phyloP scores from a whole-genome alignment of 495 filamentous ascomycete species.

The Chaetomium fimeti region DNA sequence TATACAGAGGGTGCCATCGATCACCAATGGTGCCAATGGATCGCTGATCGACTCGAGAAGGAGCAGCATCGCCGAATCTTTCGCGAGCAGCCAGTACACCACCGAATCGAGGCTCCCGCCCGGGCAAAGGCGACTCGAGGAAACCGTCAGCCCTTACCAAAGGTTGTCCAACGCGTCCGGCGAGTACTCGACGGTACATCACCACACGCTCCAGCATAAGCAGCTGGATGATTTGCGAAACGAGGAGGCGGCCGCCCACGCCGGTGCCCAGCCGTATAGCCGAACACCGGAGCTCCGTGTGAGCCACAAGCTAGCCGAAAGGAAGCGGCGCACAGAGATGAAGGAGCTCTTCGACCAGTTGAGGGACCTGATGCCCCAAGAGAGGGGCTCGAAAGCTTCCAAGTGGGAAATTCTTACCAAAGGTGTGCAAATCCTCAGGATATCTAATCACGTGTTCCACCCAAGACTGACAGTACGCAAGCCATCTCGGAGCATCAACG shows the following conservation, averaged over 20 bases:
- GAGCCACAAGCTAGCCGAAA: conserved; percentile 93
- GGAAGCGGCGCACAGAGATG: conserved; percentile 96
- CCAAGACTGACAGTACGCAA: conserved; percentile 29
- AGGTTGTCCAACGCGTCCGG: conserved; percentile 34
- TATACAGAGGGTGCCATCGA: conserved; percentile 47
- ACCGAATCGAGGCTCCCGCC: conserved; percentile 66
- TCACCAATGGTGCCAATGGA: conserved; percentile 39
- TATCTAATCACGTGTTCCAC: neutral
- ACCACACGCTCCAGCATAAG: conserved; percentile 74
- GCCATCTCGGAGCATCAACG: conserved; percentile 58
- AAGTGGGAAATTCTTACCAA: conserved; percentile 99
- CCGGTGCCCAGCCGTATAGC: conserved; percentile 75
- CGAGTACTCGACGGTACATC: conserved; percentile 56
- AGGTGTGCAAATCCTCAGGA: conserved; percentile 52
- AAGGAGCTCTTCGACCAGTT: conserved; percentile 93
- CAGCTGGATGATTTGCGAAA: conserved; percentile 65
- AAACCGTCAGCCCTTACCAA: conserved; percentile 42
- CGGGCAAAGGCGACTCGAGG: conserved; percentile 65
- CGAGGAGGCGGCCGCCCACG: conserved; percentile 54
- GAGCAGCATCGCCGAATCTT: conserved; percentile 69
- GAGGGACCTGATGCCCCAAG: conserved; percentile 76
- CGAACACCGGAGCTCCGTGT: conserved; percentile 91
- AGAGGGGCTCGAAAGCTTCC: conserved; percentile 87
- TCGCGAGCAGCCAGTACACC: conserved; percentile 71
- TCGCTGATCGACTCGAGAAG: conserved; percentile 65